These are phyloP conservation scores for Tremella yokohamensis DNA, from an alignment of 768 basidiomycete genomes.

Conservation along the genomic window DNA sequence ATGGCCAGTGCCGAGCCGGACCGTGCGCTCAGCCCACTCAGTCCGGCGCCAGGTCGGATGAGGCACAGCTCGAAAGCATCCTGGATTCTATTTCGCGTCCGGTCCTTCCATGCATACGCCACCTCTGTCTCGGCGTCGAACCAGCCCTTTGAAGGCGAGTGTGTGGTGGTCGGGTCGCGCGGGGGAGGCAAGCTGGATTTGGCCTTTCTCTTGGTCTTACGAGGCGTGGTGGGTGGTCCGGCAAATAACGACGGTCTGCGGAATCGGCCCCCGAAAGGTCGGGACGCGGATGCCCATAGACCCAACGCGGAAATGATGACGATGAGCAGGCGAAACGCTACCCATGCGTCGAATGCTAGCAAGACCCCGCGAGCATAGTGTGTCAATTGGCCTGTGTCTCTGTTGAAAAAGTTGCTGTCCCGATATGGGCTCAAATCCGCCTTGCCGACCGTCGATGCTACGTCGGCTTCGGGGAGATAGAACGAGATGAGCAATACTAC, in stretches of 20 bases:
- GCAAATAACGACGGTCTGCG: background rate
- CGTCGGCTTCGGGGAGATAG: slow-evolving; percentile 52
- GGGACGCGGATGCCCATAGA: slow-evolving; percentile 75
- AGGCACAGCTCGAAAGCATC: slow-evolving; percentile 80
- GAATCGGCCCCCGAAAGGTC: slow-evolving; percentile 71
- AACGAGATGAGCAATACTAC: slow-evolving; percentile 70
- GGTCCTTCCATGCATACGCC: slow-evolving; percentile 75
- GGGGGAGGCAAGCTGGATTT: slow-evolving; percentile 6
- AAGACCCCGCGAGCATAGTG: slow-evolving; percentile 74
- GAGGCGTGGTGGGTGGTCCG: slow-evolving; percentile 17
- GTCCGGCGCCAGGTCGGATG: slow-evolving; percentile 37
- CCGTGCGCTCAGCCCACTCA: background rate
- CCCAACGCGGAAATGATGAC: slow-evolving; percentile 70
- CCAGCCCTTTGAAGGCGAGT: slow-evolving; percentile 33
- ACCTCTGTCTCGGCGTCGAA: slow-evolving; percentile 56
- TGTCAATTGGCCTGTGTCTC: slow-evolving; percentile 62
- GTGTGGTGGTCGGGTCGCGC: slow-evolving; percentile 32
- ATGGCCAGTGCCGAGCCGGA: background rate
- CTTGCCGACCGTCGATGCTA: slow-evolving; percentile 53
- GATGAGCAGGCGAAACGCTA: slow-evolving; percentile 68
- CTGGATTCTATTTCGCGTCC: slow-evolving; percentile 66
- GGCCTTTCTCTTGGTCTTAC: slow-evolving; percentile 14
- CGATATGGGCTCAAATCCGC: slow-evolving; percentile 44
- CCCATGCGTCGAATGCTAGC: slow-evolving; percentile 75
- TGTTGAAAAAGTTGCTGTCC: slow-evolving; percentile 71